Percentiles rank a stretch among this genome's conserved stretches.
These are phyloP conservation scores for Aspergillus sergii DNA, from an alignment of 2,329 filamentous ascomycete species.

Conservation along the genomic window DNA sequence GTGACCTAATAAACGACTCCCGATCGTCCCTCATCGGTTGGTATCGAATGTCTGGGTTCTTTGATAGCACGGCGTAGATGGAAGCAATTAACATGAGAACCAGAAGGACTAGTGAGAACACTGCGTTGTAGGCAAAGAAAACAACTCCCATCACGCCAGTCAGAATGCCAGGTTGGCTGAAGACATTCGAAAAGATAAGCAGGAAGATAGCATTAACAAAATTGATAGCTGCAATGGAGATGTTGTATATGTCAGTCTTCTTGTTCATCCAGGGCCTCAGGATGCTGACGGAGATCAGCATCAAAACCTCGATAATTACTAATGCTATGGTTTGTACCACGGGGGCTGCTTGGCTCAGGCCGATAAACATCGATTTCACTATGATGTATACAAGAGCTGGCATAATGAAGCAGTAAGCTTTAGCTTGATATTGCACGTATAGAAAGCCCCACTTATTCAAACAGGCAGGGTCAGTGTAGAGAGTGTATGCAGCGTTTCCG, in stretches of 20 bases:
- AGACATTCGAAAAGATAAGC: slow-evolving; percentile 82
- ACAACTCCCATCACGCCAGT: slow-evolving; percentile 85
- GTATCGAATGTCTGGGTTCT: slow-evolving; percentile 91
- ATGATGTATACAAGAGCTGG: slow-evolving; percentile 75
- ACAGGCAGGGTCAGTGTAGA: slow-evolving; percentile 87
- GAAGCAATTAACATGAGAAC: slow-evolving; percentile 78
- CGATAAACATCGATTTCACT: slow-evolving; percentile 85
- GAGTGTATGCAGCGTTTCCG: slow-evolving; percentile 92
- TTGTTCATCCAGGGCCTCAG: slow-evolving; percentile 97
- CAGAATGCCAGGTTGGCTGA: slow-evolving; percentile 78
- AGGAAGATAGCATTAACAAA: slow-evolving; percentile 88
- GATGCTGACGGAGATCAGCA: slow-evolving; percentile 76
- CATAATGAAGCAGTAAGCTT: slow-evolving; percentile 91
- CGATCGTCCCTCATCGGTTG: slow-evolving; percentile 95
- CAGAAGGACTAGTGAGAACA: slow-evolving; percentile 78
- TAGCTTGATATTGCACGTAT: slow-evolving; percentile 93
- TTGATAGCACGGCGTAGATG: slow-evolving; percentile 77
- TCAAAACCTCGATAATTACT: slow-evolving; percentile 76
- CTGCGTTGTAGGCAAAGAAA: slow-evolving; percentile 84
- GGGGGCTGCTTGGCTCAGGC: slow-evolving; percentile 70
- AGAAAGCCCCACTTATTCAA: slow-evolving; percentile 98
- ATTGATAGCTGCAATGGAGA: slow-evolving; percentile 84
- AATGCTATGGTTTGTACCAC: slow-evolving; percentile 79
- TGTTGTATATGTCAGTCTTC: slow-evolving; percentile 95
- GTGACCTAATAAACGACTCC: slow-evolving; percentile 94